Conservation (phyloP, 2,329 filamentous ascomycete species). For the Pseudocercospora vitis region DNA sequence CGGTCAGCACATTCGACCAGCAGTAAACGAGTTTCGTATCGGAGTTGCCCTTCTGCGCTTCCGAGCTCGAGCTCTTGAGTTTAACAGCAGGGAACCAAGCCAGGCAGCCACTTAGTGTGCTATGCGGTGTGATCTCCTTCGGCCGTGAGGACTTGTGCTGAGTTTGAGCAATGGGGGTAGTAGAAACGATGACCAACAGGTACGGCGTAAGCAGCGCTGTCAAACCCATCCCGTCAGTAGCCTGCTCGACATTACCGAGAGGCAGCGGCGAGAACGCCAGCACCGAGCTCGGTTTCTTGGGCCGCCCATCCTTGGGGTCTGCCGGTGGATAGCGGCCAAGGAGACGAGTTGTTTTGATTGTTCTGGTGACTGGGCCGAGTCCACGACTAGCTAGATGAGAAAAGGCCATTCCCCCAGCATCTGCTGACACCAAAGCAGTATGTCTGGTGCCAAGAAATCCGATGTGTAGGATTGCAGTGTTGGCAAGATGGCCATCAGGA, state of each 20-base stretch:
- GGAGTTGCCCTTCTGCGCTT: slow-evolving; percentile 64
- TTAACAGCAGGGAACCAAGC: slow-evolving; percentile 98
- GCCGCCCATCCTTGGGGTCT: slow-evolving; percentile 60
- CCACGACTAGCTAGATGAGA: slow-evolving; percentile 93
- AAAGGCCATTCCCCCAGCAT: slow-evolving; percentile 95
- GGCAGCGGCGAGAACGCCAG: slow-evolving; percentile 88
- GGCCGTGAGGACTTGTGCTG: slow-evolving; percentile 91
- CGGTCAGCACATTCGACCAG: slow-evolving; percentile 96
- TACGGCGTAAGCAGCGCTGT: slow-evolving; percentile 97
- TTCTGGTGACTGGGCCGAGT: slow-evolving; percentile 78
- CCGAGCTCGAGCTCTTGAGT: slow-evolving; percentile 64
- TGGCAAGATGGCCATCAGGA: slow-evolving; percentile 78
- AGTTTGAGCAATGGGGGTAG: slow-evolving; percentile 91
- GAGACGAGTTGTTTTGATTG: slow-evolving; percentile 85
- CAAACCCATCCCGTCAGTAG: slow-evolving; percentile 81
- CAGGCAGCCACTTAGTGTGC: slow-evolving; percentile 87
- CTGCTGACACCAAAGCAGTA: slow-evolving; percentile 91
- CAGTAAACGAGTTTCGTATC: slow-evolving; percentile 92
- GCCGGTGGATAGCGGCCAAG: slow-evolving; percentile 84
- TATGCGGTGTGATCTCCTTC: slow-evolving; percentile 86
- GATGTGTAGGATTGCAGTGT: slow-evolving; percentile 79
- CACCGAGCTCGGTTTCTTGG: slow-evolving; percentile 88
- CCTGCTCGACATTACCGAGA: slow-evolving; percentile 87
- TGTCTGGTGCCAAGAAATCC: slow-evolving; percentile 92
- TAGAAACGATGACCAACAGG: slow-evolving; percentile 92